Base-by-base conservation (phyloP, 257 asterid species). In the Solanum paucissectum region DNA sequence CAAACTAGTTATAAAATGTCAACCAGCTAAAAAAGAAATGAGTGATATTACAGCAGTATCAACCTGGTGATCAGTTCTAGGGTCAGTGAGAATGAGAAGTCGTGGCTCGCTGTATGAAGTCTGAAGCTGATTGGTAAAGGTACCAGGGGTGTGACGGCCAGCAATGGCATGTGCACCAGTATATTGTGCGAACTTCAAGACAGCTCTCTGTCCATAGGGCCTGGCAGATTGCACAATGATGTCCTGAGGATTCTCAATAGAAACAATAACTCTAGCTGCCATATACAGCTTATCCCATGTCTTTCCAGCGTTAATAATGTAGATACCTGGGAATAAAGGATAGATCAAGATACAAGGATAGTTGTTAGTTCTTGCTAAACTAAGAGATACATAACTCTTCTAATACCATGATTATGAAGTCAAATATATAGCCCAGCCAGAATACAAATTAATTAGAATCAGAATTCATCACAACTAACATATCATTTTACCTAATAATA, bases 41-140 rank as follows among this genome's bases (percentile, higher is more conserved):
- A 5, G 11, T 9, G 42, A 81, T 49, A 27, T 9, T 18, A 46
- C 68, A 46, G 27, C 27, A 62, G 12, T 18, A 87, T 55, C 73
- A 52, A 87, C 89, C 79, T 87, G 89, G 86, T 87, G 89, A 66
- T 87, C 89, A 81, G 89, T 87, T 87, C 87, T 81, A 82, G 89
- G 89, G 37, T 87, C 86, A 11, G 89, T 27, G 87, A 85, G 85
- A 49, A 82, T 82, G 85, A 82, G 85, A 20, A 82, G 85, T 18
- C 85, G 40, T 29, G 85, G 85, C 69, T 87, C 89, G 0, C 89
- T 77, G 81, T 46, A 82, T 82, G 85, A 82, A 29, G 85, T 82
- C 68, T 82, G 85, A 49, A 82, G 69, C 42, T 82, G 84, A 8
- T 77, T 87, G 81, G 89, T 87, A 71, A 87, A 87, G 14, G 89